Evolutionary conservation across 805 yeast genomes (phyloP).

Genomic region (Lachancea thermotolerans): DNA sequence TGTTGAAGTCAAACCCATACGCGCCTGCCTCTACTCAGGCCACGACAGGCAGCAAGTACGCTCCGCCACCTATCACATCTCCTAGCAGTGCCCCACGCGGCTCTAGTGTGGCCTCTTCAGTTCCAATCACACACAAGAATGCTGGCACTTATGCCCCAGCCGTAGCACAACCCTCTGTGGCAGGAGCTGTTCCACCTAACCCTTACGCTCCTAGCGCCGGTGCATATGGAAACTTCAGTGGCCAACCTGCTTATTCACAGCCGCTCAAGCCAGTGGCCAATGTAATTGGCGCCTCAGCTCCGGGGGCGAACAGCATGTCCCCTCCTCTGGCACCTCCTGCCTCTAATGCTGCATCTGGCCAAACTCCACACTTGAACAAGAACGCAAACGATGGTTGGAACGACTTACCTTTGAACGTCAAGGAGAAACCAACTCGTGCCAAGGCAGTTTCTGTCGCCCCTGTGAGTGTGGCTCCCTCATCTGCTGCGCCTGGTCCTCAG

Average conservation of each 20-base stretch:
- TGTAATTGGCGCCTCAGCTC: slow-evolving; percentile 13
- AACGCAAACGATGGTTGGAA: slow-evolving; percentile 36
- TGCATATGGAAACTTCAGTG: not conserved
- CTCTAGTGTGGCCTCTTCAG: slow-evolving; percentile 11
- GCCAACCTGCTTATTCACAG: slow-evolving; percentile 12
- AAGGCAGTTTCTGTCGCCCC: slow-evolving; percentile 35
- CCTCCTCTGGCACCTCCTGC: slow-evolving; percentile 25
- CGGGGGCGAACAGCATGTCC: slow-evolving; percentile 24
- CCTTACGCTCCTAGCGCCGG: slow-evolving; percentile 27
- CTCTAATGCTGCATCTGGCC: slow-evolving; percentile 29
- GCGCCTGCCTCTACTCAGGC: slow-evolving; percentile 15
- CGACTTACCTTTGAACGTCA: slow-evolving; percentile 28
- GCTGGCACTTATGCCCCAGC: not conserved
- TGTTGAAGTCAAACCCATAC: slow-evolving; percentile 15
- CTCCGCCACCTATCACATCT: slow-evolving; percentile 7
- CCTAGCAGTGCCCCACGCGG: slow-evolving; percentile 5
- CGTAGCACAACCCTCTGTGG: not conserved
- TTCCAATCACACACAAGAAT: slow-evolving; percentile 15
- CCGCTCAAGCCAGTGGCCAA: slow-evolving; percentile 21
- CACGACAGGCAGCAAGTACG: slow-evolving; percentile 10
- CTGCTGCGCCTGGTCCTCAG: slow-evolving; percentile 7
- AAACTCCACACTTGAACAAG: slow-evolving; percentile 30
- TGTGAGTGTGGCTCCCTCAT: slow-evolving; percentile 10
- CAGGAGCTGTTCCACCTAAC: slow-evolving; percentile 8
- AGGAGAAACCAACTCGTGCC: slow-evolving; percentile 29